These are phyloP conservation scores for Boeremia exigua DNA, from an alignment of 2,329 filamentous ascomycete species.

Conservation along the genomic window DNA sequence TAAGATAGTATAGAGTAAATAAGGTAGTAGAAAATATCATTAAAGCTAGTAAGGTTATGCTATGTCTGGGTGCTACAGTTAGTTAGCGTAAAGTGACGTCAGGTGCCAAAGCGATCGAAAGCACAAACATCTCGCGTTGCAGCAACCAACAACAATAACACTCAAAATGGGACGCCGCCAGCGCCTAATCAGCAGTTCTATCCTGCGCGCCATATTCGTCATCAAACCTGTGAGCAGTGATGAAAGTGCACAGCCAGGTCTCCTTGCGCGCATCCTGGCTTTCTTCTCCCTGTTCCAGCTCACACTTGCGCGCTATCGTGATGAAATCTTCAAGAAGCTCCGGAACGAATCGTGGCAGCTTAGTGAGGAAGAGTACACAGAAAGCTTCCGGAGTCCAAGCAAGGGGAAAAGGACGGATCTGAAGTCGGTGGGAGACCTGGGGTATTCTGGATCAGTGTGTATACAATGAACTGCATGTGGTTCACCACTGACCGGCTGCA, in stretches of 20 bases:
- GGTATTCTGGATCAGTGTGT: slow-evolving; percentile 71
- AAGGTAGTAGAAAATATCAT: no score
- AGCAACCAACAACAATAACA: neutral
- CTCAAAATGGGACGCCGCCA: slow-evolving; percentile 46
- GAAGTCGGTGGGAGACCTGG: slow-evolving; percentile 69
- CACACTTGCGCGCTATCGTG: slow-evolving; percentile 54
- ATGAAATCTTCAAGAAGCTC: slow-evolving; percentile 58
- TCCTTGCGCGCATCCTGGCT: slow-evolving; percentile 55
- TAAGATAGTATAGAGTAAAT: no score
- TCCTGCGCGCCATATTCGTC: slow-evolving; percentile 45
- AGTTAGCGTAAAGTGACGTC: slow-evolving; percentile 15
- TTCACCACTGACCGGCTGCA: slow-evolving; percentile 33
- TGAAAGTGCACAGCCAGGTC: slow-evolving; percentile 27
- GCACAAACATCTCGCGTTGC: slow-evolving; percentile 3
- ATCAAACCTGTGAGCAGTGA: slow-evolving; percentile 25
- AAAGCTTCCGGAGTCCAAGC: slow-evolving; percentile 57
- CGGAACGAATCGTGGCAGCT: slow-evolving; percentile 61
- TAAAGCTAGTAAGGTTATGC: neutral
- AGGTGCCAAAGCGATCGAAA: neutral
- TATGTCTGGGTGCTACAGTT: slow-evolving; percentile 4
- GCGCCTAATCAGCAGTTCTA: slow-evolving; percentile 46
- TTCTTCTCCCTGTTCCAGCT: slow-evolving; percentile 63
- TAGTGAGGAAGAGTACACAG: slow-evolving; percentile 60
- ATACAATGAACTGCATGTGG: neutral
- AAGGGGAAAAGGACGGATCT: slow-evolving; percentile 53